Base-by-base conservation (phyloP, 1,284 basidiomycete species). In the Phellinidium pouzarii region DNA sequence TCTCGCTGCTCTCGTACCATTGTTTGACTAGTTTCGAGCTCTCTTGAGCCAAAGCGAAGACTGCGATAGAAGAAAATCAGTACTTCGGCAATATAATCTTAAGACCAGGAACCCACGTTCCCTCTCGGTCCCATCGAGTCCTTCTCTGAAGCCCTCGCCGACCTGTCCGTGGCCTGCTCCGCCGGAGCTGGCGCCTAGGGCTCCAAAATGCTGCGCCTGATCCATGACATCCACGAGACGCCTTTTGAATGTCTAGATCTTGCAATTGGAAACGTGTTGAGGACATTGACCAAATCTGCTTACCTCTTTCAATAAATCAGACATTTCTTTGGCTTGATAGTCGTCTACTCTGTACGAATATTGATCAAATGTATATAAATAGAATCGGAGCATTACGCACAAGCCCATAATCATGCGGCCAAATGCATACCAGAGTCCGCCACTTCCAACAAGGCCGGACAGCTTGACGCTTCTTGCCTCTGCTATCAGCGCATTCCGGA, bases 341-440 rank as follows among this genome's bases (percentile, higher is more conserved):
- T 90, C 87, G 44, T 82, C 80, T 52, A 92, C 66, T 60, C 88
- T 91, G 53, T 40, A 36, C 42, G 50, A 36, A 9, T 31, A 19
- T 41, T 8, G 12, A 26, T 38, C 38, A 9, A 36, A 12, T 42
- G 36, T 41, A 47, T 34, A 19, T 48, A 41, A 47, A 23, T 44
- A 19, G 29, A 37, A 41, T 9, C 14, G 25, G 2, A 29, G 11
- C 3, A 43, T 3, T 5, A 71, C 82, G 60, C 62, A 90, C 90
- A 94, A 77, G 50, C 84, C 81, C 69, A 85, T 86, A 55, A 94
- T 80, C 60, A 81, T 80, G 62, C 82, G 81, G 11, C 92, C 92
- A 65, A 92, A 93, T 2, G 84, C 84, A 65, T 94, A 95, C 92
- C 92, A 95, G 60, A 82, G 70, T 3, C 90, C 88, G 5, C 87